A percentile compares a stretch with the other conserved stretches of the same genome.
Conservation (phyloP, 1,139 yeast genomes). For the Hanseniaspora sp. region DNA sequence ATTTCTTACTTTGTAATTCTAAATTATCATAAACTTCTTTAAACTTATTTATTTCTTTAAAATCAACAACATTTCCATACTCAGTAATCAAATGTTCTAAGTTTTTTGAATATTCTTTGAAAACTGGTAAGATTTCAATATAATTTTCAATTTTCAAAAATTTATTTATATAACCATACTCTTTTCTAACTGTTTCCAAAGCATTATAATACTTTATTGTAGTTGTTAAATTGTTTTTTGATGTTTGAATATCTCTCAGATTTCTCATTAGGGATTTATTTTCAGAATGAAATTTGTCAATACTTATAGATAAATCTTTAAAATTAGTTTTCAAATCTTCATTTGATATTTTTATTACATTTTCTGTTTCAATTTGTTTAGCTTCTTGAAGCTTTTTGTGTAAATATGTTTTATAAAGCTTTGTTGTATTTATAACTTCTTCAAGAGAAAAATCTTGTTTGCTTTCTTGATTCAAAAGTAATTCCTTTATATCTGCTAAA, state of each 20-base stretch:
- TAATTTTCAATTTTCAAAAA: constrained; percentile 58
- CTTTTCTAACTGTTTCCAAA: constrained; percentile 73
- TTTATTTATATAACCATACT: constrained; percentile 41
- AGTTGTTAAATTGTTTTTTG: constrained; percentile 69
- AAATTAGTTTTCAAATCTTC: constrained; percentile 33
- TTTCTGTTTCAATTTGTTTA: constrained; percentile 22
- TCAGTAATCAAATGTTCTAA: constrained; percentile 37
- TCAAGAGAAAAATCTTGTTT: constrained; percentile 37
- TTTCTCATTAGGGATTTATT: constrained; percentile 46
- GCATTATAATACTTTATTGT: constrained; percentile 81
- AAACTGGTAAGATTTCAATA: constrained; percentile 42
- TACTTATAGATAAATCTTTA: constrained; percentile 24
- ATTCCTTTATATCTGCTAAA: constrained; percentile 31
- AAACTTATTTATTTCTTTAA: background rate
- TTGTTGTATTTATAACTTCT: constrained; percentile 33
- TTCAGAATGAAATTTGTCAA: constrained; percentile 29
- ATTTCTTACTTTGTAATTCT: constrained; percentile 15
- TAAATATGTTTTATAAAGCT: constrained; percentile 39
- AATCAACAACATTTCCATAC: background rate
- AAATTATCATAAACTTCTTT: constrained; percentile 17
- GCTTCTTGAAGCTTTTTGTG: constrained; percentile 33
- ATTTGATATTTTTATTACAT: constrained; percentile 20
- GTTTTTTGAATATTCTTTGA: background rate
- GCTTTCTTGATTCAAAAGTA: constrained; percentile 35
- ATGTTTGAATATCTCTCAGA: constrained; percentile 66